Evolutionary conservation across 164 flowering plant genomes (phyloP), one percentile per base, ranked within the genome.

Genomic region (Annona squamosa): DNA sequence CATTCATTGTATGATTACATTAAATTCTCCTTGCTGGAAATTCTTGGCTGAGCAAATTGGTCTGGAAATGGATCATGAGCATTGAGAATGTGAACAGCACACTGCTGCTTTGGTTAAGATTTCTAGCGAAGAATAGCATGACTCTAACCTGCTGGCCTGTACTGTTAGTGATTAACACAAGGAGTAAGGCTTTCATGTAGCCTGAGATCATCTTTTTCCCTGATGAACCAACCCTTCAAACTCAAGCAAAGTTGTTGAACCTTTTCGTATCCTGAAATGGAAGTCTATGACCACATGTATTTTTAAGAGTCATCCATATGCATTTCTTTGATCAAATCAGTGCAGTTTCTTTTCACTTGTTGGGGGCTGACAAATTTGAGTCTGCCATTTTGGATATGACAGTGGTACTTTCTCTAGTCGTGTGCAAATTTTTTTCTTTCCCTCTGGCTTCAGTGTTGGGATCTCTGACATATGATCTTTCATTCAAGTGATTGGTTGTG

Each of bases 401-500:
- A 13, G 16, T 42, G 46, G 1, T 42, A 63, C 42, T 65, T 65
- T 65, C 42, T 65, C 42, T 12, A 43, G 44, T 46, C 42, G 46
- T 46, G 13, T 4, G 19, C 59, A 26, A 42, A 46, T 63, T 72
- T 19, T 3, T 16, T 48, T 42, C 9, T 48, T 26, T 46, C 67
- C 64, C 63, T 4, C 46, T n/a, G 56, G 41, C n/a, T 48, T 48
- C 47, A 48, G 37, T 47, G 19, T 76, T 48, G 17, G 62, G 46
- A 48, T 63, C 10, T 73, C 76, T 81, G 72, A 69, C n/a, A 76
- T 18, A 65, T 76, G 67, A 43, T 73, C 71, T 81, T 74, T 45
- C 4, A 65, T 43, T 78, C 78, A 74, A 82, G 84, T 77, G 46
- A 61, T 79, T 67, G 84, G 84, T 17, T 82, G 84, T 67, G 76